A percentile compares a stretch with the other conserved stretches of the same genome.
Evolutionary conservation across 495 filamentous ascomycete species (phyloP).

Genomic region (Penicillium angulare): DNA sequence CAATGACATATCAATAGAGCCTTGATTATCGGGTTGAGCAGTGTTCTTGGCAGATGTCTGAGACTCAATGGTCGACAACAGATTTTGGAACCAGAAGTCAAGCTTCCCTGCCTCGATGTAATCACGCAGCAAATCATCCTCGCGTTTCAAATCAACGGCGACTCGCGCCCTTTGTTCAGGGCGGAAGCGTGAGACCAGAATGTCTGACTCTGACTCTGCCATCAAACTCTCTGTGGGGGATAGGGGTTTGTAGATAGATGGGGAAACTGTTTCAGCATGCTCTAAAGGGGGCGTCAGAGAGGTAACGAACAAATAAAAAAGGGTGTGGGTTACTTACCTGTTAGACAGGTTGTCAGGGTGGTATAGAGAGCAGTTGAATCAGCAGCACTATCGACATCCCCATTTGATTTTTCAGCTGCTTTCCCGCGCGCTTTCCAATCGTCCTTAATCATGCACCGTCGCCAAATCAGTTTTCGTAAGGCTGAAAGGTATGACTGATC

Average conservation of each 20-base stretch:
- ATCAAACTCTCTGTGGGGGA: conserved; percentile 49
- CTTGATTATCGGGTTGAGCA: background rate
- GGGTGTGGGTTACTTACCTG: conserved; percentile 22
- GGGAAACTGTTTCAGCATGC: conserved; percentile 10
- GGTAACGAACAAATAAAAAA: background rate
- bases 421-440: conserved; percentile 62
- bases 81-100: conserved; percentile 58
- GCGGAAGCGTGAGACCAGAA: conserved; percentile 54
- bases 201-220: conserved; percentile 48
- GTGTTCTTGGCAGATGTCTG: background rate
- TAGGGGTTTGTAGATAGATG: conserved; percentile 38
- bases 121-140: conserved; percentile 49
- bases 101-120: conserved; percentile 59
- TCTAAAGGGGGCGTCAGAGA: conserved; percentile 13
- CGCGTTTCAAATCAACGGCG: conserved; percentile 50
- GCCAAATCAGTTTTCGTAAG: conserved; percentile 75
- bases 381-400: conserved; percentile 20
- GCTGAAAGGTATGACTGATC: conserved; percentile 51
- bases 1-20: background rate
- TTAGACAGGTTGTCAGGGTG: conserved; percentile 31
- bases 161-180: conserved; percentile 50
- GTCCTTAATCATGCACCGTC: conserved; percentile 74
- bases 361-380: conserved; percentile 32
- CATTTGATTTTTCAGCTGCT: conserved; percentile 27
- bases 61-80: conserved; percentile 29